Evolutionary conservation across 2,329 filamentous ascomycete genomes (phyloP).

Genomic region (Aureobasidium sp.): DNA sequence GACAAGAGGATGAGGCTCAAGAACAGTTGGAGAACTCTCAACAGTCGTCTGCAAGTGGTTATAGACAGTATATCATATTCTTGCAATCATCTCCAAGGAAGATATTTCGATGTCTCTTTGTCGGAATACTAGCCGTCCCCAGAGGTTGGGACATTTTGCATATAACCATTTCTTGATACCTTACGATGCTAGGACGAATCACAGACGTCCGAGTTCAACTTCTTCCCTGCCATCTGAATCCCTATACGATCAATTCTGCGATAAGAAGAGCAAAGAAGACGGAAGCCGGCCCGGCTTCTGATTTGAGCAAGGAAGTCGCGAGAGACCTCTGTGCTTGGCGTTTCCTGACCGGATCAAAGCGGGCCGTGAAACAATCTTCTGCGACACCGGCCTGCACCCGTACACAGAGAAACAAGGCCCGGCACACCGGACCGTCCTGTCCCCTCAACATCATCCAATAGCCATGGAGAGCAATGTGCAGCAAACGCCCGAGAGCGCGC

Average conservation of each 20-base stretch:
- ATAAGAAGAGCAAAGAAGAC: not conserved
- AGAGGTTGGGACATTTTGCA: not conserved
- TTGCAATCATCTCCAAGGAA: not conserved
- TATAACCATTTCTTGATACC: not conserved
- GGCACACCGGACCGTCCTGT: not conserved
- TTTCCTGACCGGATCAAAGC: not conserved
- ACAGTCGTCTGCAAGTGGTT: not conserved
- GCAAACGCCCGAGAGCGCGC: conserved; percentile 3
- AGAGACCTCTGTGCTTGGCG: not conserved
- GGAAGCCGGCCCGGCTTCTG: not conserved
- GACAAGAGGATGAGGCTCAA: no score
- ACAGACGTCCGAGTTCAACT: not conserved
- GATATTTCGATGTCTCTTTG: not conserved
- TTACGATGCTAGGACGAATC: not conserved
- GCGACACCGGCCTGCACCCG: not conserved
- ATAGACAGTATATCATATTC: not conserved
- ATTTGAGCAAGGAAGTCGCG: not conserved
- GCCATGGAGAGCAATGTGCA: conserved; percentile 2
- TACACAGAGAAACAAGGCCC: not conserved
- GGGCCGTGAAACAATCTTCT: not conserved
- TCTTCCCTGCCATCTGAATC: not conserved
- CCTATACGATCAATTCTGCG: not conserved
- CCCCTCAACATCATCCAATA: conserved; percentile 7
- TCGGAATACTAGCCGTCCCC: not conserved
- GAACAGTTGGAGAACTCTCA: no score